Evolutionary conservation across 129 eudicot genomes (phyloP).

Genomic region (Lactuca sativa): DNA sequence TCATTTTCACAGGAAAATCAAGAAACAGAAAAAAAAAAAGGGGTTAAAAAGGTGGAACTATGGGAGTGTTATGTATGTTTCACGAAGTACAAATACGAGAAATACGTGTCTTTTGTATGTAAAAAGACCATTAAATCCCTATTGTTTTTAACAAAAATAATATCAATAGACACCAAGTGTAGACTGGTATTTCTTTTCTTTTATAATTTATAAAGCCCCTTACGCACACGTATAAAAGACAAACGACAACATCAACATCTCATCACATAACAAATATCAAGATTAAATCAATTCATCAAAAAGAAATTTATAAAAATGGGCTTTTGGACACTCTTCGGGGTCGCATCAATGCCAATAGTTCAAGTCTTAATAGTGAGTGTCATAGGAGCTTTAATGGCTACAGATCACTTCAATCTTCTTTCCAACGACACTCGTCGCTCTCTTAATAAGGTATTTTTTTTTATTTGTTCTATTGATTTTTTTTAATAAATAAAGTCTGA

Average conservation of each 20-base stretch:
- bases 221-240: conserved; percentile 5
- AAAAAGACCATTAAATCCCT: neutral
- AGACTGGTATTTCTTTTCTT: neutral
- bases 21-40: too few species aligned
- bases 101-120: neutral
- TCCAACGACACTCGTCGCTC: conserved; percentile 34
- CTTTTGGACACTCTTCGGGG: conserved; percentile 39
- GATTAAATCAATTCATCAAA: neutral
- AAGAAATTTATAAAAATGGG: conserved; percentile 24
- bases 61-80: neutral
- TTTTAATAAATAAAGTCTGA: too few species aligned
- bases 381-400: conserved; percentile 56
- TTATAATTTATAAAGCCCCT: neutral
- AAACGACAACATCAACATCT: neutral
- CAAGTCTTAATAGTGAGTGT: conserved; percentile 44
- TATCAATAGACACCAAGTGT: neutral
- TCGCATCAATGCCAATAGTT: conserved; percentile 50
- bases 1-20: neutral
- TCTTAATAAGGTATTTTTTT: conserved; percentile 39
- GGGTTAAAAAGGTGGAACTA: neutral
- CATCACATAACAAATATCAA: neutral
- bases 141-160: too few species aligned
- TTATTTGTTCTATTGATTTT: neutral
- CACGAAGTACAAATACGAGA: neutral
- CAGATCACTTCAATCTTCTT: conserved; percentile 45